Evolutionary conservation across 2,329 filamentous ascomycete species (phyloP).

Genomic region (Venturia oleaginea): DNA sequence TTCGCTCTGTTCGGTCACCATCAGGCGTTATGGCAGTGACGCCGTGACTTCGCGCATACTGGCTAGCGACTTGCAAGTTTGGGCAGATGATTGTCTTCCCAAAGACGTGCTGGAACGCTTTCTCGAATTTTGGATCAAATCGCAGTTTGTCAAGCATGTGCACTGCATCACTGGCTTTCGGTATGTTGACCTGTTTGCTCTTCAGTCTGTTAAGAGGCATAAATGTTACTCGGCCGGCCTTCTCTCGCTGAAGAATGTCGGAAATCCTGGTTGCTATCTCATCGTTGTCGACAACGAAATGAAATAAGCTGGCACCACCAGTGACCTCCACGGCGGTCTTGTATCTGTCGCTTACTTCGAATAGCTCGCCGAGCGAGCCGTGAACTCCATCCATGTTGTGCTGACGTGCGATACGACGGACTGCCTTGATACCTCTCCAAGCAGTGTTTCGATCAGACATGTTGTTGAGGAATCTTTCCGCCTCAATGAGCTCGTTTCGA

Average conservation of each 20-base stretch:
- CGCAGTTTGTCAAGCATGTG: constrained; percentile 77
- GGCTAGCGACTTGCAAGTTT: constrained; percentile 74
- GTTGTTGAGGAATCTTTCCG: constrained; percentile 68
- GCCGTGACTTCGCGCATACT: constrained; percentile 86
- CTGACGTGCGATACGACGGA: constrained; percentile 73
- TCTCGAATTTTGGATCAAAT: constrained; percentile 68
- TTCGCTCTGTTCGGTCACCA: constrained; percentile 89
- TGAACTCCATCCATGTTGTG: constrained; percentile 77
- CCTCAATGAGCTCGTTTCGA: constrained; percentile 64
- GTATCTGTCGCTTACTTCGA: constrained; percentile 77
- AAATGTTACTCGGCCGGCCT: constrained; percentile 82
- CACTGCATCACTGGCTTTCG: constrained; percentile 77
- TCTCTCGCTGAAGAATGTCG: constrained; percentile 67
- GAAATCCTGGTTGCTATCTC: constrained; percentile 76
- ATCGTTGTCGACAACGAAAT: constrained; percentile 91
- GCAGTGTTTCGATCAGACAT: constrained; percentile 87
- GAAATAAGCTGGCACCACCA: constrained; percentile 84
- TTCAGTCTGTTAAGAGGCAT: constrained; percentile 82
- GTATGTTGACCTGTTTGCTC: constrained; percentile 63
- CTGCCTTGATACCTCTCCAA: constrained; percentile 67
- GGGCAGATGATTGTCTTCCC: constrained; percentile 92
- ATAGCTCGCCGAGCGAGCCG: constrained; percentile 86
- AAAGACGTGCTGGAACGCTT: constrained; percentile 89
- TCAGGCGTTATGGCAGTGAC: constrained; percentile 91
- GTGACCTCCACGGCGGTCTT: constrained; percentile 86